Evolutionary conservation across 1,284 basidiomycete genomes (phyloP).

Genomic region (Boletellus deceptivus): DNA sequence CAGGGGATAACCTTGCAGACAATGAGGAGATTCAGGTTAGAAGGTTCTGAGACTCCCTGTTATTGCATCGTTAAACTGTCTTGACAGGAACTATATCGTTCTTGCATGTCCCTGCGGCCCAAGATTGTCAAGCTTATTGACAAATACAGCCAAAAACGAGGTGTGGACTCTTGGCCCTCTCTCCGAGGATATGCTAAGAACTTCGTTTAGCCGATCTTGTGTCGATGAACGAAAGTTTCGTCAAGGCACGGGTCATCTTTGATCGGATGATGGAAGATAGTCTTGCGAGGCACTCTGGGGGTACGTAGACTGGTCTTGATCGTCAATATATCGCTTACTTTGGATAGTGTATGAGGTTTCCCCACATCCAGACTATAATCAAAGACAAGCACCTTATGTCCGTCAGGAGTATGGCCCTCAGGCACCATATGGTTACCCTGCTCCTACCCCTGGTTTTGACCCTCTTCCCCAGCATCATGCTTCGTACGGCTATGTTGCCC

Average conservation of each 20-base stretch:
- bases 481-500: conserved; percentile 40
- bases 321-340: conserved; percentile 11
- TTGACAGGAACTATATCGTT: conserved; percentile 82
- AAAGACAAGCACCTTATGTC: conserved; percentile 19
- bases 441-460: conserved; percentile 44
- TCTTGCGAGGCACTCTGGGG: conserved; percentile 69
- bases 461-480: conserved; percentile 30
- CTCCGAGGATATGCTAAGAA: conserved; percentile 4
- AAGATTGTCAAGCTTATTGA: conserved; percentile 97
- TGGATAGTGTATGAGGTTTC: conserved; percentile 28
- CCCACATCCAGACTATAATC: conserved; percentile 24
- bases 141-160: conserved; percentile 94
- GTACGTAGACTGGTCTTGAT: conserved; percentile 33
- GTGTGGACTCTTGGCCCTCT: conserved; percentile 36
- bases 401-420: conserved; percentile 36
- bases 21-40: conserved; percentile 90
- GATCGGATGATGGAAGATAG: conserved; percentile 92
- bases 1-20: conserved; percentile 85
- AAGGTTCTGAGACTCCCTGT: not conserved
- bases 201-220: conserved; percentile 70
- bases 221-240: conserved; percentile 87
- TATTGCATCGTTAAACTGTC: not conserved
- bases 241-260: conserved; percentile 79
- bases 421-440: conserved; percentile 35
- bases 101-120: conserved; percentile 84